phyloP scores from a whole-genome alignment of 148 eudicot genomes.

The Nepenthes mirabilis region DNA sequence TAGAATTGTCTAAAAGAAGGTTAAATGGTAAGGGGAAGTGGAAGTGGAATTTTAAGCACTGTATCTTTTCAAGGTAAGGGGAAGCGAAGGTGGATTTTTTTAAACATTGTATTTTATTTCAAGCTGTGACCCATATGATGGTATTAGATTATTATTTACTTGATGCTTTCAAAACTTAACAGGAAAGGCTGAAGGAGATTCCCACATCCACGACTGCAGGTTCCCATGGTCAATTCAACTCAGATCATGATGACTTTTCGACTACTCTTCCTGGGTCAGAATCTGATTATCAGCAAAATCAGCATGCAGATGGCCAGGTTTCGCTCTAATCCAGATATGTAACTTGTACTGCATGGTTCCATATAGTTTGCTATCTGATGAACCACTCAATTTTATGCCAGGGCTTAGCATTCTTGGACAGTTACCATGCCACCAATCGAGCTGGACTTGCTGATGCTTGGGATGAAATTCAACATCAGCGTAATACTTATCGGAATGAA shows the following conservation, averaged over 20 bases:
- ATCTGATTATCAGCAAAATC: constrained; percentile 38
- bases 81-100: not conserved
- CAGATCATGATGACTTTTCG: constrained; percentile 32
- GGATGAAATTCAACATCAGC: constrained; percentile 72
- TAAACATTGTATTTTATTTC: too few relatives aligned
- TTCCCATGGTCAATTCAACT: constrained; percentile 29
- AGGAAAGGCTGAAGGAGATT: constrained; percentile 85
- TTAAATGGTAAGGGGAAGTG: too few relatives aligned
- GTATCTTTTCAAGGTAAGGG: not conserved
- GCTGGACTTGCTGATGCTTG: constrained; percentile 59
- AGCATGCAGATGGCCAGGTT: constrained; percentile 55
- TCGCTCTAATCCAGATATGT: constrained; percentile 1
- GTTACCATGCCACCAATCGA: constrained; percentile 49
- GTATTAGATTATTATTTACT: not conserved
- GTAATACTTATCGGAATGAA: constrained; percentile 12
- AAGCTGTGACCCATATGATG: too few relatives aligned
- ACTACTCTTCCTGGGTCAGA: constrained; percentile 80
- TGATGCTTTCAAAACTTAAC: constrained; percentile 4
- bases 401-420: constrained; percentile 64
- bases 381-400: constrained; percentile 15
- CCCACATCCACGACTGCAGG: constrained; percentile 45
- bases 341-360: constrained; percentile 3
- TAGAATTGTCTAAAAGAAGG: too few relatives aligned
- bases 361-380: constrained; percentile 7
- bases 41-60: too few relatives aligned